Base-by-base conservation (phyloP, 2,329 filamentous ascomycete species). In the Pochonia chlamydosporia region DNA sequence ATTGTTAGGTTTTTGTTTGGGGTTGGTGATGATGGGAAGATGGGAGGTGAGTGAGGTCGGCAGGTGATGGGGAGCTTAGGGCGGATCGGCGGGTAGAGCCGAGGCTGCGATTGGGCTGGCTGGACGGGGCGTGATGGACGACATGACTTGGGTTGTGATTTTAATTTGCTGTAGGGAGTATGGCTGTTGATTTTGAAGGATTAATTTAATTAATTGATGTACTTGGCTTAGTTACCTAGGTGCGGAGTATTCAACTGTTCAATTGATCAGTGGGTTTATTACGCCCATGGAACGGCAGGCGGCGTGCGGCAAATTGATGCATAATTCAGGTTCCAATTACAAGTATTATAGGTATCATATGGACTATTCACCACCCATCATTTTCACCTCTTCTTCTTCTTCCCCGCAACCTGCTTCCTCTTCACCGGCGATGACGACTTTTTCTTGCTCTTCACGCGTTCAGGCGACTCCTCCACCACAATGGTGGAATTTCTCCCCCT, bases 341-440 rank as follows among this genome's bases (percentile, higher is more conserved):
- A 20, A 20, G 18, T 44, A 43, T 43, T 44, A 33, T 40, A 37
- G 30, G 33, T 40, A 30, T 42, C 26, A 51, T 28, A 24, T 39
- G 23, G 26, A 41, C 43, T 36, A 40, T 35, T 35, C 37, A 42
- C 49, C 24, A 33, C 31, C 41, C 42, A 14, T 14, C 44, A 44
- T 28, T 48, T 43, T 59, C 52, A 61, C 56, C 61, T 65, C 54
- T 62, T 70, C 58, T 63, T 65, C 54, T 67, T 53, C 58, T 62
- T 45, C 56, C 57, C 13, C 56, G 56, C 20, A 54, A 58, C 24
- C 60, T 62, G 54, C 48, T 70, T 74, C 52, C 66, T 63, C 57
- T 73, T 73, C n/a, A 59, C 53, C 16, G 68, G 62, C 35, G 69
- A 65, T 49, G 67, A 63, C 50, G 66, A 59, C 53, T 68, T 71